Evolutionary conservation across 2,329 filamentous ascomycete genomes (phyloP).

Genomic region (Zasmidium angulare): DNA sequence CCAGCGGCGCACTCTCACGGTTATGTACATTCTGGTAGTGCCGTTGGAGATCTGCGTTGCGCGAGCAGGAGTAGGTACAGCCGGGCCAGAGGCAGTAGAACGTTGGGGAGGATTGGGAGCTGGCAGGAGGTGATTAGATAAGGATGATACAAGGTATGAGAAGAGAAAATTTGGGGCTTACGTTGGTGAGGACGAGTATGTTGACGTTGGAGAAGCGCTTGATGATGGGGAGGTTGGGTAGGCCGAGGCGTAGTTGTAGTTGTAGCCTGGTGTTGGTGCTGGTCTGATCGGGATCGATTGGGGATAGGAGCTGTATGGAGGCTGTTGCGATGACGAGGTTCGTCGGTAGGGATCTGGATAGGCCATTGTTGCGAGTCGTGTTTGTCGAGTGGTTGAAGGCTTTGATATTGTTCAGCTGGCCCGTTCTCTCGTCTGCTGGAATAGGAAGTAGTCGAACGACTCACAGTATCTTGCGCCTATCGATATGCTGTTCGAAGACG

Average conservation of each 20-base stretch:
- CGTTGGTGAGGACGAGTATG: background rate
- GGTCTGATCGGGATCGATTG: background rate
- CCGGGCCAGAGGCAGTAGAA: slow-evolving; percentile 19
- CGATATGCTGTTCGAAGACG: background rate
- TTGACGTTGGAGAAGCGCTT: background rate
- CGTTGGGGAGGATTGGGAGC: background rate
- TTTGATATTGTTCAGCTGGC: background rate
- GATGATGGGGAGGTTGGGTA: background rate
- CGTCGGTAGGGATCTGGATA: background rate
- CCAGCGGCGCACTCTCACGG: slow-evolving; percentile 33
- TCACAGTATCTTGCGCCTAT: background rate
- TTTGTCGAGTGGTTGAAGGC: background rate
- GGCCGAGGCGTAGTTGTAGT: background rate
- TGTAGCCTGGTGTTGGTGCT: background rate
- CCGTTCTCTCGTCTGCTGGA: background rate
- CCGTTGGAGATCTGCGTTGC: slow-evolving; percentile 51
- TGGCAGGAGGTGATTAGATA: background rate
- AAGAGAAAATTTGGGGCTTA: background rate
- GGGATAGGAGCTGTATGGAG: background rate
- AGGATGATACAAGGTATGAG: background rate
- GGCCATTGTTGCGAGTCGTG: background rate
- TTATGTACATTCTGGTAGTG: slow-evolving; percentile 50
- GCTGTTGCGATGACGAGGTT: background rate
- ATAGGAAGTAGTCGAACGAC: background rate
- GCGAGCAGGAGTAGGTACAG: slow-evolving; percentile 39